A percentile compares a stretch with the other conserved stretches of the same genome.
phyloP scores from a whole-genome alignment of 2,329 filamentous ascomycete genomes.

The Aureobasidium sp. region DNA sequence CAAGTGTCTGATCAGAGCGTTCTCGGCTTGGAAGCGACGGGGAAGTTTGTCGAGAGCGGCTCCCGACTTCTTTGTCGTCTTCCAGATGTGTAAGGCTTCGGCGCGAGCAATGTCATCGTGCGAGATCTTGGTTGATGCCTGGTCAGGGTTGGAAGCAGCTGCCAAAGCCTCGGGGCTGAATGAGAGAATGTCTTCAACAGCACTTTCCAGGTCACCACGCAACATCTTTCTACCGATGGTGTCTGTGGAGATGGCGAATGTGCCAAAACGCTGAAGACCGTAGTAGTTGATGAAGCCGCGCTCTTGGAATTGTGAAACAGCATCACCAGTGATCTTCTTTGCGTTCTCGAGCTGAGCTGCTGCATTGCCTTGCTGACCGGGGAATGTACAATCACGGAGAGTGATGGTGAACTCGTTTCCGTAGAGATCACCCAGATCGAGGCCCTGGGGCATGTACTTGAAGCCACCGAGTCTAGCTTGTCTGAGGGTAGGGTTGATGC shows the following conservation, averaged over 20 bases:
- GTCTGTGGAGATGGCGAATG: slow-evolving; percentile 77
- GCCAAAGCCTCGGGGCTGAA: slow-evolving; percentile 58
- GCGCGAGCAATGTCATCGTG: slow-evolving; percentile 73
- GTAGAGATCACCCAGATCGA: slow-evolving; percentile 72
- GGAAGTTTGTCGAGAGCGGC: slow-evolving; percentile 63
- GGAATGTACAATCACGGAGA: slow-evolving; percentile 71
- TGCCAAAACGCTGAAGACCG: slow-evolving; percentile 92
- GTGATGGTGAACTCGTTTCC: slow-evolving; percentile 94
- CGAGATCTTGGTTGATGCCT: slow-evolving; percentile 42
- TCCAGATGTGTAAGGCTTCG: slow-evolving; percentile 67
- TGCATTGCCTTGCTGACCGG: slow-evolving; percentile 28
- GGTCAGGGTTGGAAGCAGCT: slow-evolving; percentile 38
- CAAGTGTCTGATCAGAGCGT: slow-evolving; percentile 69
- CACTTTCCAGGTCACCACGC: slow-evolving; percentile 68
- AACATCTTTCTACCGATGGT: slow-evolving; percentile 77
- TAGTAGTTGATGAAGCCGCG: slow-evolving; percentile 96
- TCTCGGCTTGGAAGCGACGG: slow-evolving; percentile 72
- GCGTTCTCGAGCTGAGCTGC: slow-evolving; percentile 33
- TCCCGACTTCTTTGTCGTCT: slow-evolving; percentile 39
- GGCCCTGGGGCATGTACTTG: slow-evolving; percentile 58
- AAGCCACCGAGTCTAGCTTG: slow-evolving; percentile 60
- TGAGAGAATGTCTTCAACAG: slow-evolving; percentile 66
- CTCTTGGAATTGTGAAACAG: slow-evolving; percentile 58
- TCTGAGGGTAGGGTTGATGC: slow-evolving; percentile 52
- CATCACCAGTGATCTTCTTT: slow-evolving; percentile 43